Evolutionary conservation across 2,329 filamentous ascomycete genomes (phyloP), one percentile per base, ranked within the genome.

Genomic region (Colletotrichum sublineola): DNA sequence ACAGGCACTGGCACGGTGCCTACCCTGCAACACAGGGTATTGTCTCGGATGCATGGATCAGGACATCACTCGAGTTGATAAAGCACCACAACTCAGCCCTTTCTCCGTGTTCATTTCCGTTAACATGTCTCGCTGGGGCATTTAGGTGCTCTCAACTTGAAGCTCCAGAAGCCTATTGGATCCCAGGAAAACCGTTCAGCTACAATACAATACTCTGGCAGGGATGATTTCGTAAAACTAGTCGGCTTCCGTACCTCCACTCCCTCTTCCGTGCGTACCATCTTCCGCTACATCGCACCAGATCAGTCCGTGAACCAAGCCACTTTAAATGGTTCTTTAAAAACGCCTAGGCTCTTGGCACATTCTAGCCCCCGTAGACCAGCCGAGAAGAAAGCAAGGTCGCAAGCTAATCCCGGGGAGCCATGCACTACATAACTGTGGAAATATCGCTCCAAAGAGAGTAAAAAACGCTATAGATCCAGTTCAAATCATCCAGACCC

Each of bases 1-100:
- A 8, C 14, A 7, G 46, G 29, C 46, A 33, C 44, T 24, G n/a
- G n/a, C 36, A 42, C 44, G 24, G 18, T 20, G 44, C 50, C 63
- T 31, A 29, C 52, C 52, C 36, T 31, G 11, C 36, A 60, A 63
- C 50, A 20, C 14, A 46, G 36, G 31, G 14, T 11, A 14, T 29
- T 61, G 69, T 72, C 66, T 69, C 46, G 53, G 66, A 68, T 33
- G n/a, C n/a, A 24, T 20, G 46, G 11, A 64, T 31, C 46, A 62
- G 20, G 2, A n/a, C 29, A 33, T 38, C 38, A 9, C 48, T 31
- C 15, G 38, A 29, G 38, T 7, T 12, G 12, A 24, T 12, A 12
- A 46, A 18, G 12, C 42, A n/a, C 1, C 24, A n/a, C 66, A 36
- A 40, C 29, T 66, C 46, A 14, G 8, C 36, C 46, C 36, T 36